phyloP scores from a whole-genome alignment of 148 eudicot genomes.

The Fagopyrum tataricum region DNA sequence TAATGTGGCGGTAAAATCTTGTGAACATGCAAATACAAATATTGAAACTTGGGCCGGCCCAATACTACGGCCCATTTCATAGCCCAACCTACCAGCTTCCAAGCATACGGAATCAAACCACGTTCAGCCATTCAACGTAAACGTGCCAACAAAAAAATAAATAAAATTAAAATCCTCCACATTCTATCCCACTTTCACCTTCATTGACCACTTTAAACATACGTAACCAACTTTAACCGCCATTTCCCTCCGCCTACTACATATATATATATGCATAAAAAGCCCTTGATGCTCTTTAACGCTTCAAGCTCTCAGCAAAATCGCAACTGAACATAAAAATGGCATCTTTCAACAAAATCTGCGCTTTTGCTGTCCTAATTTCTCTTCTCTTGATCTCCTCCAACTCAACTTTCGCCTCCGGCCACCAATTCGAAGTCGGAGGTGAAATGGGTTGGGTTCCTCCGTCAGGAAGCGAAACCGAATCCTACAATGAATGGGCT shows the following conservation, averaged over 20 bases:
- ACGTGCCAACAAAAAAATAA: background rate
- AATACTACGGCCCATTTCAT: background rate
- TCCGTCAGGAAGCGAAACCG: background rate
- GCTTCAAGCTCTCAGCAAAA: background rate
- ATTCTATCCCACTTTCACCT: conserved; percentile 5
- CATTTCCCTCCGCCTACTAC: background rate
- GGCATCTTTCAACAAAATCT: background rate
- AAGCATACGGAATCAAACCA: background rate
- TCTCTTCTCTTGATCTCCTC: background rate
- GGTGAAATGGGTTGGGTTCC: background rate
- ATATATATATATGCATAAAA: background rate
- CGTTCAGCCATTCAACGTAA: conserved; percentile 8
- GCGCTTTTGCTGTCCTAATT: background rate
- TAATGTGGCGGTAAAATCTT: background rate
- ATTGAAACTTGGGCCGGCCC: background rate
- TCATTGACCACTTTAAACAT: background rate
- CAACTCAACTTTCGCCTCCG: background rate
- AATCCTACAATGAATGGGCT: conserved; percentile 14
- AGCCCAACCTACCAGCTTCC: background rate
- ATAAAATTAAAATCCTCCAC: background rate
- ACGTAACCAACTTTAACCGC: conserved; percentile 2
- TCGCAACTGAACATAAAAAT: background rate
- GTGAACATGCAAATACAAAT: background rate
- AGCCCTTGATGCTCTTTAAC: background rate
- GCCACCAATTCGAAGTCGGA: conserved; percentile 7